A percentile compares a stretch with the other conserved stretches of the same genome.
Conservation (phyloP, 192 early-diverging fungal species). For the Cetraspora pellucida region DNA sequence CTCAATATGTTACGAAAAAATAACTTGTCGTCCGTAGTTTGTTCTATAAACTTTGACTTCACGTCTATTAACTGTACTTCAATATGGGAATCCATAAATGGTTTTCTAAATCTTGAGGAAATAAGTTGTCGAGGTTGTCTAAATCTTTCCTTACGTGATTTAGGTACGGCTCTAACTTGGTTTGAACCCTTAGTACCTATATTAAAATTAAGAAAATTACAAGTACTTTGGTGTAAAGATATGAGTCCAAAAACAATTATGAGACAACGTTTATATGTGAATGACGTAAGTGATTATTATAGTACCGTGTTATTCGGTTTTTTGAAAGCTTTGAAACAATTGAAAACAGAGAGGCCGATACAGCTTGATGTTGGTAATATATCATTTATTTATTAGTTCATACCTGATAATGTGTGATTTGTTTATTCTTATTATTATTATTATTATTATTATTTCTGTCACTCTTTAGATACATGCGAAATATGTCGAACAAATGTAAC, state of each 20-base stretch:
- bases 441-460: background rate
- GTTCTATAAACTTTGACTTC: constrained; percentile 11
- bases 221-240: constrained; percentile 10
- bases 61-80: background rate
- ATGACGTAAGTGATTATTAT: background rate
- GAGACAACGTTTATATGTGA: background rate
- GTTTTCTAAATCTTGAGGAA: background rate
- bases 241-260: background rate
- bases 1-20: background rate
- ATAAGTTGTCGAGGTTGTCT: constrained; percentile 16
- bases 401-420: background rate
- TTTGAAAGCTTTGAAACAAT: background rate
- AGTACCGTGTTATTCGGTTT: background rate
- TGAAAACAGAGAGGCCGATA: background rate
- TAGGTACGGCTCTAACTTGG: background rate
- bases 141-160: background rate
- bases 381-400: background rate
- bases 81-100: background rate
- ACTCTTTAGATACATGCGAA: background rate
- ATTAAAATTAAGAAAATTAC: constrained; percentile 20
- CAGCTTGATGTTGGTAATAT: constrained; percentile 5
- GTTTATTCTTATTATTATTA: background rate
- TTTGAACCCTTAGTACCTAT: background rate
- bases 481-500: background rate
- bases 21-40: background rate